Evolutionary conservation across 208 protist species (phyloP).

Genomic region (Lotmaria passim): DNA sequence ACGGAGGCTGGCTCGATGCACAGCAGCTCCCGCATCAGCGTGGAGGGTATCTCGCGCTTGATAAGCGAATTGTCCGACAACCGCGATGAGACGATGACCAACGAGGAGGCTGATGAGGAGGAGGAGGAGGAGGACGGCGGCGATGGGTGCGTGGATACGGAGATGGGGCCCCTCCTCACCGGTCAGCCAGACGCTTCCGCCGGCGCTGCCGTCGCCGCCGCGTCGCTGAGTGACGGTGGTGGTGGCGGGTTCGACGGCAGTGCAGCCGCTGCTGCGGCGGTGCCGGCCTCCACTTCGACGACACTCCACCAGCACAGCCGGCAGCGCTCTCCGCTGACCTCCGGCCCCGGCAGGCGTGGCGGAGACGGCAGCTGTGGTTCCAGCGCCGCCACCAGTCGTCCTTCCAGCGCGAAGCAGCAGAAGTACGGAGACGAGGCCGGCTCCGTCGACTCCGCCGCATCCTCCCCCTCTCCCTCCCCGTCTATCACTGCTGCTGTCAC

Average conservation of each 20-base stretch:
- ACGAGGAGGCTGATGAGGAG: conserved; percentile 9
- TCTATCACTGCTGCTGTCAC: background rate
- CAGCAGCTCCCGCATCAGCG: conserved; percentile 62
- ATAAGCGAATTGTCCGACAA: conserved; percentile 29
- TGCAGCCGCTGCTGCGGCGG: background rate
- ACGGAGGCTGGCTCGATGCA: conserved; percentile 30
- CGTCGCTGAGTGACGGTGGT: background rate
- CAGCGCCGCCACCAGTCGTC: conserved; percentile 5
- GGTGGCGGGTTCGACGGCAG: background rate
- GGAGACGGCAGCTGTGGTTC: background rate
- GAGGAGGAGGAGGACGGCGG: conserved; percentile 16
- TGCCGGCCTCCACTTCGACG: background rate
- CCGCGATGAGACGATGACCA: conserved; percentile 14
- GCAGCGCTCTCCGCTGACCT: background rate
- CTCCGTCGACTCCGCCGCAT: background rate
- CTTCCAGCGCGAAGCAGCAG: conserved; percentile 1
- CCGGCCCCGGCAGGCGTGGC: background rate
- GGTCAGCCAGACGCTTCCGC: background rate
- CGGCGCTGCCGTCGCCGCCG: background rate
- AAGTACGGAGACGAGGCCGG: conserved; percentile 1
- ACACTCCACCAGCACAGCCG: conserved; percentile 2
- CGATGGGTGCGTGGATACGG: background rate
- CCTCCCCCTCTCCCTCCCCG: background rate
- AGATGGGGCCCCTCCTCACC: background rate
- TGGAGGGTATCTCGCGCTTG: conserved; percentile 54